Evolutionary conservation across 768 basidiomycete species (phyloP).

Genomic region (Amanita rubescens): DNA sequence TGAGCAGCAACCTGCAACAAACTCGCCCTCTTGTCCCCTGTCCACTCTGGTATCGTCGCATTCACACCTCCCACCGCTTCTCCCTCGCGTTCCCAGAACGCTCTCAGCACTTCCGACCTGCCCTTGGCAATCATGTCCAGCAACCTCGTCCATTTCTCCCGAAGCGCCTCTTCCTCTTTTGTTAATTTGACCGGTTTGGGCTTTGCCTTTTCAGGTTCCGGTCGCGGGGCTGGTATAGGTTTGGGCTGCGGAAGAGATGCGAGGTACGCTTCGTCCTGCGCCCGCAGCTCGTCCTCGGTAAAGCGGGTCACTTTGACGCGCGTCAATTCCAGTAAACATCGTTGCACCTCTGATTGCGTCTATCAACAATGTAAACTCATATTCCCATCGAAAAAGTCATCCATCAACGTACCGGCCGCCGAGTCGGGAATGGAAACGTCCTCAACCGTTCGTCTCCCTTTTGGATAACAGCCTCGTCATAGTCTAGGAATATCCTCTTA

Average conservation of each 20-base stretch:
- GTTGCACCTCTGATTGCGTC: slow-evolving; percentile 86
- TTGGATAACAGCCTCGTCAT: slow-evolving; percentile 67
- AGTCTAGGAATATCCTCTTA: slow-evolving; percentile 83
- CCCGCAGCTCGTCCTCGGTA: slow-evolving; percentile 76
- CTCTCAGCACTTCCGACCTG: slow-evolving; percentile 68
- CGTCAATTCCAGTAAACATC: slow-evolving; percentile 83
- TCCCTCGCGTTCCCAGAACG: slow-evolving; percentile 78
- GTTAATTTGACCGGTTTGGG: slow-evolving; percentile 43
- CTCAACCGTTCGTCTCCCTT: slow-evolving; percentile 82
- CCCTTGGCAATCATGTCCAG: slow-evolving; percentile 92
- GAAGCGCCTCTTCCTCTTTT: slow-evolving; percentile 71
- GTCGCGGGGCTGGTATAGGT: slow-evolving; percentile 33
- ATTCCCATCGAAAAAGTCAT: background rate
- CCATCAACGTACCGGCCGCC: slow-evolving; percentile 66
- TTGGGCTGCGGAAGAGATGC: slow-evolving; percentile 84
- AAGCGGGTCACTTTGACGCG: slow-evolving; percentile 80
- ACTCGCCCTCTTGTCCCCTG: slow-evolving; percentile 50
- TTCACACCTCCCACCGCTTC: slow-evolving; percentile 51
- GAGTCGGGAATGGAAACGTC: slow-evolving; percentile 93
- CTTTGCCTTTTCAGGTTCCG: slow-evolving; percentile 40
- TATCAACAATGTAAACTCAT: slow-evolving; percentile 20
- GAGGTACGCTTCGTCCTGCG: slow-evolving; percentile 84
- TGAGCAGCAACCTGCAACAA: slow-evolving; percentile 73
- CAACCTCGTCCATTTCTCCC: slow-evolving; percentile 77
- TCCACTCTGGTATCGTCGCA: slow-evolving; percentile 62